Conservation (phyloP, 2,329 filamentous ascomycete species). For the Trichoderma asperellum region DNA sequence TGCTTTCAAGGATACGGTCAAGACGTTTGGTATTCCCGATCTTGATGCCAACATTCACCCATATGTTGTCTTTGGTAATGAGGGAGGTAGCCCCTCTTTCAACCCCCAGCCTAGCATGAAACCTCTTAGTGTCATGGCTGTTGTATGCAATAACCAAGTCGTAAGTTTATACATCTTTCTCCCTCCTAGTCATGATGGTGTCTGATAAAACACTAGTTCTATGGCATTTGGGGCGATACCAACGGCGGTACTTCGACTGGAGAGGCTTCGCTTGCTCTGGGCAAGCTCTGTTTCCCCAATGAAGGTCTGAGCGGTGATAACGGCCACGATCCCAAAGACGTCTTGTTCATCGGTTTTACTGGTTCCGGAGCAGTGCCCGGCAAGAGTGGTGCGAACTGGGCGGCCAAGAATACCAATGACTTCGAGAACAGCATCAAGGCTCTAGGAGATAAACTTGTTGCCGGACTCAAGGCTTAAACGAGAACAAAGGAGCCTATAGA, state of each 20-base stretch:
- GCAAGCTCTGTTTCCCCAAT: slow-evolving; percentile 55
- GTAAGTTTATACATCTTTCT: not conserved
- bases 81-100: slow-evolving; percentile 17
- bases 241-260: slow-evolving; percentile 55
- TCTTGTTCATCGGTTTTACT: slow-evolving; percentile 60
- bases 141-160: slow-evolving; percentile 29
- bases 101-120: slow-evolving; percentile 16
- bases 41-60: slow-evolving; percentile 28
- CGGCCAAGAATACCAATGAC: slow-evolving; percentile 46
- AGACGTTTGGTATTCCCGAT: slow-evolving; percentile 24
- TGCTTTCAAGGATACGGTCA: slow-evolving; percentile 26
- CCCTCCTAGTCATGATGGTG: not conserved
- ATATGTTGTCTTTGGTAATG: slow-evolving; percentile 29
- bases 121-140: slow-evolving; percentile 28
- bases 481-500: not conserved
- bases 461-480: slow-evolving; percentile 13
- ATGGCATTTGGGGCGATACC: slow-evolving; percentile 60
- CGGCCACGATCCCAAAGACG: slow-evolving; percentile 57
- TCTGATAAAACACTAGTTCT: slow-evolving; percentile 35
- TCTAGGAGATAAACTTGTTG: slow-evolving; percentile 52
- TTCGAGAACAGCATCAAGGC: slow-evolving; percentile 54
- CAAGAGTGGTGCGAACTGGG: slow-evolving; percentile 53
- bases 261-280: slow-evolving; percentile 56
- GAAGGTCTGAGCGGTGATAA: slow-evolving; percentile 52
- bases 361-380: slow-evolving; percentile 57